Evolutionary conservation across 257 asterid species (phyloP).

Genomic region (Nicotiana paniculata): DNA sequence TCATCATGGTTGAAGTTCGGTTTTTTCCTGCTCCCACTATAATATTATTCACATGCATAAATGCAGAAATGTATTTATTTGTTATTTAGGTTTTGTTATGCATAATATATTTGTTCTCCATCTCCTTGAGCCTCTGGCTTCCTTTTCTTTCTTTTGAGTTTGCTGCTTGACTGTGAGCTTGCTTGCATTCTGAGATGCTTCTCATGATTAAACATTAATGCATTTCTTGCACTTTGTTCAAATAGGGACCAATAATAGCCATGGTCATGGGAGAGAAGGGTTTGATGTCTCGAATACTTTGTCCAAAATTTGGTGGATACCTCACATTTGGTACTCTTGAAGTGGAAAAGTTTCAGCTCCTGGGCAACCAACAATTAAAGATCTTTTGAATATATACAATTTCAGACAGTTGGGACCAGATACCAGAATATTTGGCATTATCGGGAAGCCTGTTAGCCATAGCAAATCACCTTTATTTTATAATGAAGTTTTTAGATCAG

Average conservation of each 20-base stretch:
- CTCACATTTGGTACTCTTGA: slow-evolving; percentile 90
- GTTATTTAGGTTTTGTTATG: neutral
- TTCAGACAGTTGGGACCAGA: slow-evolving; percentile 74
- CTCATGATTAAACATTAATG: neutral
- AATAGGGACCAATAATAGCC: slow-evolving; percentile 83
- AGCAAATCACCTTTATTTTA: slow-evolving; percentile 91
- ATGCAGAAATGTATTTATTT: neutral
- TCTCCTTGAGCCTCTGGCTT: neutral
- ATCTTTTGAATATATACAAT: slow-evolving; percentile 70
- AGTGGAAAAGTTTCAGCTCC: slow-evolving; percentile 92
- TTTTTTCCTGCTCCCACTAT: neutral
- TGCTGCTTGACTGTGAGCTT: neutral
- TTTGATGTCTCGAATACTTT: slow-evolving; percentile 73
- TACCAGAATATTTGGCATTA: slow-evolving; percentile 76
- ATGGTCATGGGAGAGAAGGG: slow-evolving; percentile 99
- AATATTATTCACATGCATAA: neutral
- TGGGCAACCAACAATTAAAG: slow-evolving; percentile 90
- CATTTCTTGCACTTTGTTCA: slow-evolving; percentile 11
- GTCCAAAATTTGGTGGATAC: slow-evolving; percentile 96
- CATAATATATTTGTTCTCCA: neutral
- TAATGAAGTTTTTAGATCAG: slow-evolving; percentile 69
- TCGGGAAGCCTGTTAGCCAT: slow-evolving; percentile 94
- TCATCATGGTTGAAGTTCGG: neutral
- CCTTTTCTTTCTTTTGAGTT: neutral
- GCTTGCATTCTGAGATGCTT: neutral